phyloP scores from a whole-genome alignment of 371 early-diverging fungal species.

The Phascolomyces articulosus region DNA sequence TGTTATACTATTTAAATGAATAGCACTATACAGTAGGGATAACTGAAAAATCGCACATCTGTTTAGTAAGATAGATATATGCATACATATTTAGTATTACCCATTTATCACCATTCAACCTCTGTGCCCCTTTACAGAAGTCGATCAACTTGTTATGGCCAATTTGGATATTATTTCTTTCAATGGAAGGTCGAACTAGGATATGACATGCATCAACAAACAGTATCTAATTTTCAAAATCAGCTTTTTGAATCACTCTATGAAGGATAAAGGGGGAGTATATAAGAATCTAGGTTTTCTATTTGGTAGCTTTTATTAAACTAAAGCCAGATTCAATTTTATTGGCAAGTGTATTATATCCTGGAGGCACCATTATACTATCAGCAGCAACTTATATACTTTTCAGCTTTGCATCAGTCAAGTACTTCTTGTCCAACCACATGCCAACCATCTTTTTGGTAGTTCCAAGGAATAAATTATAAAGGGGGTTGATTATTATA shows the following conservation, averaged over 20 bases:
- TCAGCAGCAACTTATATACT: too few relatives aligned
- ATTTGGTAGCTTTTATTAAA: slow-evolving; percentile 5
- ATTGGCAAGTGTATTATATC: too few relatives aligned
- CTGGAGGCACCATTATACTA: too few relatives aligned
- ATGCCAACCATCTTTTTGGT: background rate
- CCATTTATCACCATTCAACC: too few relatives aligned
- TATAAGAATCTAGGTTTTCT: background rate
- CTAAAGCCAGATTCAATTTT: background rate
- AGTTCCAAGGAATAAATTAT: slow-evolving; percentile 14
- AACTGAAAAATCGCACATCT: slow-evolving; percentile 1
- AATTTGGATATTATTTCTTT: background rate
- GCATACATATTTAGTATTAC: slow-evolving; percentile 1
- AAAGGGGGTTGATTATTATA: slow-evolving; percentile 15
- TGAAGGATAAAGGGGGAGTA: slow-evolving; percentile 3
- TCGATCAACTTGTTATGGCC: background rate
- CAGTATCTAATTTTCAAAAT: slow-evolving; percentile 1
- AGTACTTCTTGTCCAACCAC: background rate
- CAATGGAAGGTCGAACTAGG: background rate
- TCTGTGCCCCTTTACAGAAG: background rate
- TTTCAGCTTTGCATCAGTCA: too few relatives aligned
- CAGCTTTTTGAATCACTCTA: too few relatives aligned
- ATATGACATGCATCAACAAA: slow-evolving; percentile 11
- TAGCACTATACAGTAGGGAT: too few relatives aligned
- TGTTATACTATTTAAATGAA: slow-evolving; percentile 11
- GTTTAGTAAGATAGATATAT: background rate